These are phyloP conservation scores for Echinosophora koreensis DNA, from an alignment of 306 rosid species.

Conservation along the genomic window DNA sequence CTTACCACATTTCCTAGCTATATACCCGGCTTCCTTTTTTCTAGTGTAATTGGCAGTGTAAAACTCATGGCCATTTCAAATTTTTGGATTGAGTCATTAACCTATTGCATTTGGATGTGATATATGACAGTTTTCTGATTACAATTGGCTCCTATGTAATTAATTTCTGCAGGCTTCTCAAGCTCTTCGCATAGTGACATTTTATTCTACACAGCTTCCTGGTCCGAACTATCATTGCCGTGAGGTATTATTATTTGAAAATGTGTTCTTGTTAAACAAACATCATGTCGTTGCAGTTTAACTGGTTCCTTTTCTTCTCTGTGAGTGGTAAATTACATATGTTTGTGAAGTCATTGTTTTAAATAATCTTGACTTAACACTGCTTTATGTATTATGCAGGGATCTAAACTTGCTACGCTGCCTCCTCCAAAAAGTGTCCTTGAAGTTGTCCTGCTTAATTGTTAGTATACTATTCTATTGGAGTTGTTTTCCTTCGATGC, in stretches of 20 bases:
- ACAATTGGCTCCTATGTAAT: constrained; percentile 17
- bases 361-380: not conserved
- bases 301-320: not conserved
- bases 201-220: constrained; percentile 99
- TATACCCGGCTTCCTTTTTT: not conserved
- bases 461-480: constrained; percentile 53
- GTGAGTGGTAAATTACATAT: not conserved
- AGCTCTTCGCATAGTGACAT: constrained; percentile 83
- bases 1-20: not conserved
- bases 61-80: not conserved
- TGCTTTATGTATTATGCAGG: constrained; percentile 57
- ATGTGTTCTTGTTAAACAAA: not conserved
- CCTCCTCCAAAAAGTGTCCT: constrained; percentile 77
- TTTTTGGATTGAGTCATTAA: not conserved
- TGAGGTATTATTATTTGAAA: constrained; percentile 66
- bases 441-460: constrained; percentile 83
- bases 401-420: constrained; percentile 83
- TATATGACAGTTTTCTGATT: constrained; percentile 16
- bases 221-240: constrained; percentile 99
- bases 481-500: constrained; percentile 31
- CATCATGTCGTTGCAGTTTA: constrained; percentile 12
- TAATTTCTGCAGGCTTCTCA: constrained; percentile 77
- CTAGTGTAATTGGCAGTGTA: not conserved
- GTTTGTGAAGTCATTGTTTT: not conserved
- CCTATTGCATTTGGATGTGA: constrained; percentile 12